These are phyloP conservation scores for Leptographium flavum DNA, from an alignment of 2,329 filamentous ascomycete genomes.

Conservation along the genomic window DNA sequence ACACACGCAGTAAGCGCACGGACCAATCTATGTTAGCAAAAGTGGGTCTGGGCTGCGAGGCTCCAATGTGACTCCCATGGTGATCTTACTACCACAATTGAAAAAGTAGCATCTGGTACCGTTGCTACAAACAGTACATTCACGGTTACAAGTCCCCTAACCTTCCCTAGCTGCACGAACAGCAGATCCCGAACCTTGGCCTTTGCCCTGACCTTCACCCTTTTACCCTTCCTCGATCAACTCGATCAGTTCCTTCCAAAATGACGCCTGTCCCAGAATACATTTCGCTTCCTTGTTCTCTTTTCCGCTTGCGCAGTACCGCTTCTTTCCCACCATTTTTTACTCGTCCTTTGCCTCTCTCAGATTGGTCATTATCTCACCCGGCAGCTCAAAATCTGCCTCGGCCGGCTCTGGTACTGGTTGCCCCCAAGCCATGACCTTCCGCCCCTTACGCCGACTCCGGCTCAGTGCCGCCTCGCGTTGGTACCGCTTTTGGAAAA, in stretches of 20 bases:
- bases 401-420: slow-evolving; percentile 60
- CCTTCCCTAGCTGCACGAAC: no score
- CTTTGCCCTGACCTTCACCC: neutral
- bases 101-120: no score
- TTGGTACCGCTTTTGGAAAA: slow-evolving; percentile 68
- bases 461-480: slow-evolving; percentile 67
- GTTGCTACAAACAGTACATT: no score
- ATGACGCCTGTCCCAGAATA: no score
- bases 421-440: slow-evolving; percentile 66
- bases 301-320: slow-evolving; percentile 3
- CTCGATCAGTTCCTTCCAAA: neutral
- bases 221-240: neutral
- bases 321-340: no score
- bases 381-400: slow-evolving; percentile 61
- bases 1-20: slow-evolving; percentile 3
- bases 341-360: slow-evolving; percentile 35
- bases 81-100: no score
- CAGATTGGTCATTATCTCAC: slow-evolving; percentile 44
- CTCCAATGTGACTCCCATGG: neutral
- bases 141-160: no score
- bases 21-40: neutral
- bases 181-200: neutral
- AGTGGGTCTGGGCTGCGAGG: neutral
- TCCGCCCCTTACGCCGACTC: slow-evolving; percentile 54
- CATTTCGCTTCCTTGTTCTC: neutral